phyloP scores from a whole-genome alignment of 441 rosid genomes.

The Adansonia grandidieri region DNA sequence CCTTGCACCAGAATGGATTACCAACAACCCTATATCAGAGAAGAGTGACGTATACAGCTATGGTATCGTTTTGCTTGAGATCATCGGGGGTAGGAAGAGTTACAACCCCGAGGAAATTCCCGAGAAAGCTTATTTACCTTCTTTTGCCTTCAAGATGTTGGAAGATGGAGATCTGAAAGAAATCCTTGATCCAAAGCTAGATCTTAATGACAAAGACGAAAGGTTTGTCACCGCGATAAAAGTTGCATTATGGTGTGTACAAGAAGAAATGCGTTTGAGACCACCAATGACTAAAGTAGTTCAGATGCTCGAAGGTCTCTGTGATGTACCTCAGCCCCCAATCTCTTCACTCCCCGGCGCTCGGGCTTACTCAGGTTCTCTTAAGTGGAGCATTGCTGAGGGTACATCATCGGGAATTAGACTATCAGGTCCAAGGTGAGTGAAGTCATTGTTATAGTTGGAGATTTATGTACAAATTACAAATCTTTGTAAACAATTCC shows the following conservation, averaged over 20 bases:
- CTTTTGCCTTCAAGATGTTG: slow-evolving; percentile 45
- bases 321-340: slow-evolving; percentile 37
- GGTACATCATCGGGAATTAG: slow-evolving; percentile 29
- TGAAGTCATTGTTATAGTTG: not conserved
- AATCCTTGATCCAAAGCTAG: slow-evolving; percentile 39
- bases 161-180: slow-evolving; percentile 37
- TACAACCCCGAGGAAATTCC: slow-evolving; percentile 27
- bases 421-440: slow-evolving; percentile 45
- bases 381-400: slow-evolving; percentile 40
- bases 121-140: slow-evolving; percentile 36
- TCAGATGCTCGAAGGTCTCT: slow-evolving; percentile 50
- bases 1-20: slow-evolving; percentile 54
- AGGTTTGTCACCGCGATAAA: slow-evolving; percentile 35
- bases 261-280: slow-evolving; percentile 43
- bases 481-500: not conserved
- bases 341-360: slow-evolving; percentile 28
- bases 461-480: not conserved
- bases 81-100: slow-evolving; percentile 46
- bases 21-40: slow-evolving; percentile 47
- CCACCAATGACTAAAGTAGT: slow-evolving; percentile 50
- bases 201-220: slow-evolving; percentile 27
- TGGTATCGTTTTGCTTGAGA: slow-evolving; percentile 47
- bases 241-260: slow-evolving; percentile 49
- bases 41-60: slow-evolving; percentile 50
- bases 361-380: slow-evolving; percentile 26